Base-by-base conservation (phyloP, 1,284 basidiomycete species). In the Trametes versicolor region DNA sequence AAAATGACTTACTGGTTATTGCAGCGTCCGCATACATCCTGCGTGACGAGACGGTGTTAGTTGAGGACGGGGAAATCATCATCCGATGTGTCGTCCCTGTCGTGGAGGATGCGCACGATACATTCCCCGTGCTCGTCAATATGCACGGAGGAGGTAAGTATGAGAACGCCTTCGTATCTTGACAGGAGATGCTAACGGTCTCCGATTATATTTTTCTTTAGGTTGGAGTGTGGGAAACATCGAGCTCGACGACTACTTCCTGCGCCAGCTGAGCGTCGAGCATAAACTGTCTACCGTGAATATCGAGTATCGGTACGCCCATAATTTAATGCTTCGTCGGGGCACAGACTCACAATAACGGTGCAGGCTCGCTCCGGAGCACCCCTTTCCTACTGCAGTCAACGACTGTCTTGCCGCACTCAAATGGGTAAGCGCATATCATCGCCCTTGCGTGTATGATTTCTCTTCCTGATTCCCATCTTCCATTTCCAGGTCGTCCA, bases 351-450 rank as follows among this genome's bases (percentile, higher is more conserved):
- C 19, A 17, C 15, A 4, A 2, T 17, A 17, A 10, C 15, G 15
- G 6, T 19, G 29, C 19, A 39, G 81, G 17, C 74, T 79, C 13
- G 79, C 80, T 1, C 82, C 82, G 0, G 78, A 80, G 54, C 63
- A 78, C 60, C 76, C 78, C 0, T 83, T 77, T 70, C 82, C 82
- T 0, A 75, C 73, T 0, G 74, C 76, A 0, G 69, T 79, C 4
- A 72, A 80, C 17, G 82, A 83, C 59, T 71, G 75, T n/a, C 77
- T 76, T 37, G 75, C 76, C 10, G 72, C 76, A 1, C 66, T 81
- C 2, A 72, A 75, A 67, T 81, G 79, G 74, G 74, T 77, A 45
- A n/a, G 66, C 8, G 2, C 23, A 27, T 21, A 10, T 53, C 21
- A 7, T 8, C 15, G 43, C 1, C 17, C 32, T n/a, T 4, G 54